Percentiles rank a stretch among this genome's conserved stretches.
Evolutionary conservation across 2,329 filamentous ascomycete species (phyloP).

Genomic region (Hypoxylon sp.): DNA sequence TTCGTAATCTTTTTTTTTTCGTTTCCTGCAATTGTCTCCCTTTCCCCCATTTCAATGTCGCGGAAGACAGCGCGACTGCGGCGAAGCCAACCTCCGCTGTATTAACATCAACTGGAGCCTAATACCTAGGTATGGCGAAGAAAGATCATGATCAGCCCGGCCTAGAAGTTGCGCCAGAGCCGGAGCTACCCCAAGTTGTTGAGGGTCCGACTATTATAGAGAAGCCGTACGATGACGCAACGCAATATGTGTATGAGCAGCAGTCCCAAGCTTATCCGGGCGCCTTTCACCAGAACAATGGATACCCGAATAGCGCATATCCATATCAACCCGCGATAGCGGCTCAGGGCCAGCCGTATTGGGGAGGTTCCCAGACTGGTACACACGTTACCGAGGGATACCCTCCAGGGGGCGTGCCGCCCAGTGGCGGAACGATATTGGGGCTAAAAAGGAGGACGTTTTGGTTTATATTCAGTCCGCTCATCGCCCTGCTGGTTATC

Average conservation of each 20-base stretch:
- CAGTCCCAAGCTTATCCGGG: constrained; percentile 19
- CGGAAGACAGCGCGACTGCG: constrained; percentile 2
- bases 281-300: constrained; percentile 18
- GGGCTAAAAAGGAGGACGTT: constrained; percentile 47
- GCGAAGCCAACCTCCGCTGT: constrained; percentile 21
- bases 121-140: constrained; percentile 19
- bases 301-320: constrained; percentile 25
- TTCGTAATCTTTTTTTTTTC: constrained; percentile 20
- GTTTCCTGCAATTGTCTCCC: neutral
- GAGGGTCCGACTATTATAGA: constrained; percentile 39
- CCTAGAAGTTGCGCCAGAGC: constrained; percentile 44
- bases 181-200: constrained; percentile 44
- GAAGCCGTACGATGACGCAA: constrained; percentile 35
- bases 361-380: constrained; percentile 32
- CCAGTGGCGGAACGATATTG: constrained; percentile 33
- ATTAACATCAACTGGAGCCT: constrained; percentile 8
- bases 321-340: constrained; percentile 4
- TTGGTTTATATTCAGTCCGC: constrained; percentile 49
- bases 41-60: constrained; percentile 21
- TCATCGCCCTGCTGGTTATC: constrained; percentile 47
- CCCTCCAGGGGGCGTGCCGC: constrained; percentile 18
- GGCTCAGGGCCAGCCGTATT: constrained; percentile 20
- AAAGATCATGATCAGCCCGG: constrained; percentile 38
- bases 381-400: constrained; percentile 23
- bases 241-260: constrained; percentile 25